Evolutionary conservation across 192 early-diverging fungal species (phyloP).

Genomic region (Paraglomus brasilianum): DNA sequence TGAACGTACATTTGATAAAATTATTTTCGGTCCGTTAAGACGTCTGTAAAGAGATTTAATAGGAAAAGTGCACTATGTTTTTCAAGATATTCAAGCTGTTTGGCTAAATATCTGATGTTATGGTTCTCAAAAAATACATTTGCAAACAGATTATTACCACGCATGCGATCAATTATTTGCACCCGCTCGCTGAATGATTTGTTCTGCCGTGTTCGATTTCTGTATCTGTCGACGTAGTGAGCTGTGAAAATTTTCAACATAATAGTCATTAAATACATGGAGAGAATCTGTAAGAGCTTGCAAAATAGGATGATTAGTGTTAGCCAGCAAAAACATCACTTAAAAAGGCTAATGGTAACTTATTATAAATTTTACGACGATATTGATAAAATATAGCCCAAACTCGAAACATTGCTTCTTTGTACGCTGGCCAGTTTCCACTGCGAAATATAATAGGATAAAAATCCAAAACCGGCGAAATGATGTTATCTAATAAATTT

Average conservation of each 20-base stretch:
- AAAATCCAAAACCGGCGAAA: constrained; percentile 13
- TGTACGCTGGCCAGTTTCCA: constrained; percentile 1
- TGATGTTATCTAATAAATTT: constrained; percentile 7
- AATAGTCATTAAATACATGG: constrained; percentile 20
- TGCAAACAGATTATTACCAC: not conserved
- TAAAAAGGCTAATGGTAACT: constrained; percentile 19
- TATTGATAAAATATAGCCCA: constrained; percentile 18
- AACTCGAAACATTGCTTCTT: constrained; percentile 12
- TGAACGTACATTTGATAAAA: not conserved
- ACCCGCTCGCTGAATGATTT: constrained; percentile 12
- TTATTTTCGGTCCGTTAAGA: not conserved
- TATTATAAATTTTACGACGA: not conserved
- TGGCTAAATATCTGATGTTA: not conserved
- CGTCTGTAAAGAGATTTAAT: constrained; percentile 16
- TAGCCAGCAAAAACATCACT: constrained; percentile 25
- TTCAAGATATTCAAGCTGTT: constrained; percentile 22
- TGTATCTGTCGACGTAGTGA: constrained; percentile 8
- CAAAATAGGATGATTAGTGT: constrained; percentile 19
- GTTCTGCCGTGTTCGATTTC: constrained; percentile 5
- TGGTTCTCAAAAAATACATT: constrained; percentile 6
- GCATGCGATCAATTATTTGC: constrained; percentile 14
- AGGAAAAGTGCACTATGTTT: constrained; percentile 4
- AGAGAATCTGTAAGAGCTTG: constrained; percentile 1
- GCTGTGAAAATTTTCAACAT: constrained; percentile 13
- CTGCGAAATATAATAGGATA: constrained; percentile 4